These are phyloP conservation scores for Epichloe uncinata DNA, from an alignment of 2,329 filamentous ascomycete genomes.

Conservation along the genomic window DNA sequence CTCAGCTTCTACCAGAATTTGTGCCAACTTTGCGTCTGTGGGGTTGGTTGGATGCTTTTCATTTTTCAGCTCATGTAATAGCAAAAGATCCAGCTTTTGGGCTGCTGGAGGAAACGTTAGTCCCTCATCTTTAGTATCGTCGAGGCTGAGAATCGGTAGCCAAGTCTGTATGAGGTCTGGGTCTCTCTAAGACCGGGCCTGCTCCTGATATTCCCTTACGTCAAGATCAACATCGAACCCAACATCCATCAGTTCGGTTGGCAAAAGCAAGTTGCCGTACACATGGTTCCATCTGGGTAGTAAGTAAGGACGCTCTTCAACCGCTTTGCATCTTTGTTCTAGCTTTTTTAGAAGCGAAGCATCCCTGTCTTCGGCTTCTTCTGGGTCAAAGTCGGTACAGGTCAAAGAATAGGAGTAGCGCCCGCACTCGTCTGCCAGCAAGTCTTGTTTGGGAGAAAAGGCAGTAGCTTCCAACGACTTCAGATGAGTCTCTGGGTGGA, in stretches of 20 bases:
- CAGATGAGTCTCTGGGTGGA: slow-evolving; percentile 14
- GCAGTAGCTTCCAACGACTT: slow-evolving; percentile 7
- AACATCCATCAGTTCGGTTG: slow-evolving; percentile 1
- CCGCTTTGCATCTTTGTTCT: not conserved
- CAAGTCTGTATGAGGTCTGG: slow-evolving; percentile 4
- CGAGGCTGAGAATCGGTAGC: slow-evolving; percentile 4
- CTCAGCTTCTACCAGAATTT: not conserved
- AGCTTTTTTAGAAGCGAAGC: not conserved
- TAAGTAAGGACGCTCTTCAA: not conserved
- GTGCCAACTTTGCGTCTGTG: slow-evolving; percentile 1
- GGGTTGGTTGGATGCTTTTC: not conserved
- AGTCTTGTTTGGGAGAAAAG: not conserved
- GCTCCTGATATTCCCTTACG: not conserved
- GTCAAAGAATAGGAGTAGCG: not conserved
- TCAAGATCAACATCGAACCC: slow-evolving; percentile 2
- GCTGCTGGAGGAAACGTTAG: slow-evolving; percentile 1
- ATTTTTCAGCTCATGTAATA: slow-evolving; percentile 4
- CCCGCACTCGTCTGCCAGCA: not conserved
- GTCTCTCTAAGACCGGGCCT: slow-evolving; percentile 3
- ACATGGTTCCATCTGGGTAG: slow-evolving; percentile 2
- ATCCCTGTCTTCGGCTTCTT: not conserved
- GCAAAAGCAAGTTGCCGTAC: not conserved
- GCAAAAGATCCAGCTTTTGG: not conserved
- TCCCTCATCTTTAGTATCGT: slow-evolving; percentile 6
- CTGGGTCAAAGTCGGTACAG: not conserved